Base-by-base conservation (phyloP, 1,139 yeast species). In the Geotrichum reessii region DNA sequence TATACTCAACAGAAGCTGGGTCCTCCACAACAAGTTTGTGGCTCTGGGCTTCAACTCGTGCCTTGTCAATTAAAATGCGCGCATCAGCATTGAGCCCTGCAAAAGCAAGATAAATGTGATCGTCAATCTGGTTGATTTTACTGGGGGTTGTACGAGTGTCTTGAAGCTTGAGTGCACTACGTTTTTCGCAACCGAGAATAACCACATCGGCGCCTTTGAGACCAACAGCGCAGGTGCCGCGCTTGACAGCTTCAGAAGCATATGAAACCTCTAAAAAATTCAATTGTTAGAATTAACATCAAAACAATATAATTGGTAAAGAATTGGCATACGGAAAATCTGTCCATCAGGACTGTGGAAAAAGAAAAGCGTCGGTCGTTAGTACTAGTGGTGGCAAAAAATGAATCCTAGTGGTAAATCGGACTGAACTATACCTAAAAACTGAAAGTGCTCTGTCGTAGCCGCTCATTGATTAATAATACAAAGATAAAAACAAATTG, bases 81-180 rank as follows among this genome's bases (percentile, higher is more conserved):
- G 99, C 97, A 74, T 93, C 99, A 14, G 99, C 99, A 74, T 92
- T 93, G 72, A 93, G 81, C 3, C 99, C 99, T 53, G 99, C 97
- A 78, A 95, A 95, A 56, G 97, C 96, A 67, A 93, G 80, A 65
- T 91, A 86, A 50, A 89, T 86, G 73, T 93, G 99, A 67, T 87
- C 84, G 73, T 95, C 99, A 61, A 93, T 81, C 72, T 87, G 86
- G 71, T 96, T 89, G 67, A 93, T 90, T 76, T 93, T 93, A 59
- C 95, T 85, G 40, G 98, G 98, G 3, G 97, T 92, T 63, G 90
- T 91, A 72, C 99, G 81, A 56, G 97, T 95, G 74, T 95, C 99
- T 76, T 93, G 99, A 64, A 93, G 80, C 73, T 95, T 93, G 69
- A 93, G 78, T 0, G 98, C 92, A 55, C 97, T 89, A 76, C 98